A percentile compares a stretch with the other conserved stretches of the same genome.
Conservation (phyloP, 345 rosid genomes). For the Luvunga scandens region DNA sequence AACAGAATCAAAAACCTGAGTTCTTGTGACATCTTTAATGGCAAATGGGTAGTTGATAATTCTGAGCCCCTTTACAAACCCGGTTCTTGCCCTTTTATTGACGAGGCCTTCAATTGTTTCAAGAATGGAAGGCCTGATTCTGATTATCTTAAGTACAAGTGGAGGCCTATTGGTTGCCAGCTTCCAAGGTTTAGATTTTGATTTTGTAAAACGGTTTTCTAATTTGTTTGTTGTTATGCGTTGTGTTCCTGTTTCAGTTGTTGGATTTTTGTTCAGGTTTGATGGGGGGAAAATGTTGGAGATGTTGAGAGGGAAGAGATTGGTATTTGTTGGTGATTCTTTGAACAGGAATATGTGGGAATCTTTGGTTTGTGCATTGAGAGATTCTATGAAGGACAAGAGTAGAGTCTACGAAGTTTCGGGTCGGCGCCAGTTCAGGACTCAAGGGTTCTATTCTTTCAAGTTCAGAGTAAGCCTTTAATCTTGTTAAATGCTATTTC, state of each 20-base stretch:
- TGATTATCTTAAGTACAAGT: conserved; percentile 41
- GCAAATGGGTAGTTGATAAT: conserved; percentile 55
- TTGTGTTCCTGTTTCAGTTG: not conserved
- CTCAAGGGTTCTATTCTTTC: conserved; percentile 52
- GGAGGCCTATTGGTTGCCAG: conserved; percentile 57
- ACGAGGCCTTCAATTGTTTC: conserved; percentile 56
- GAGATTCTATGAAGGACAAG: conserved; percentile 54
- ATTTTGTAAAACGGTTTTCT: not conserved
- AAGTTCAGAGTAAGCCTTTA: conserved; percentile 38
- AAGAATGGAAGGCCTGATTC: conserved; percentile 55
- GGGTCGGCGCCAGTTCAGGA: conserved; percentile 36
- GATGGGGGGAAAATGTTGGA: conserved; percentile 55
- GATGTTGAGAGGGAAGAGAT: conserved; percentile 55
- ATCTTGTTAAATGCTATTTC: not conserved
- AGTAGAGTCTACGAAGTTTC: conserved; percentile 43
- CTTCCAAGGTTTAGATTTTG: conserved; percentile 45
- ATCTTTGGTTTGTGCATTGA: conserved; percentile 56
- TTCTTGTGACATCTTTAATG: conserved; percentile 67
- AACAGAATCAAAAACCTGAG: conserved; percentile 20
- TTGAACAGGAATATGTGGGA: conserved; percentile 80
- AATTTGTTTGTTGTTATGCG: not conserved
- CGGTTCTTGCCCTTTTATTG: conserved; percentile 59
- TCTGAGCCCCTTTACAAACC: conserved; percentile 47
- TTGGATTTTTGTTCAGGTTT: conserved; percentile 34
- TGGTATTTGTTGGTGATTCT: conserved; percentile 72